Evolutionary conservation across 495 filamentous ascomycete species (phyloP).

Genomic region (Monascus purpureus): DNA sequence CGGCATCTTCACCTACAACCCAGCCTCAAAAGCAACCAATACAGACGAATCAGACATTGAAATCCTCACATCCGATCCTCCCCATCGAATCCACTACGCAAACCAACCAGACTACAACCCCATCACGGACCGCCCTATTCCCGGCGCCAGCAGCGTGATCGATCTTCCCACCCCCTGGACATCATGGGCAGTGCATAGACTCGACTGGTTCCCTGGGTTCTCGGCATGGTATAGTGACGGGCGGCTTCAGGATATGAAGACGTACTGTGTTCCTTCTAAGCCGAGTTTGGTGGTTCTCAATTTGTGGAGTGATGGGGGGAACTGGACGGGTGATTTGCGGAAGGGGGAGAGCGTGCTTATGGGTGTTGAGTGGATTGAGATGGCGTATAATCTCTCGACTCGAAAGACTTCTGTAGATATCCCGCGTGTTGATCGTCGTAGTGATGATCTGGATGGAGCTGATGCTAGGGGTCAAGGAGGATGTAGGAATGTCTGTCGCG

Average conservation of each 20-base stretch:
- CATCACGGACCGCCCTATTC: conserved; percentile 17
- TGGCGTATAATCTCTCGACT: conserved; percentile 45
- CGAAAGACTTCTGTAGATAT: neutral
- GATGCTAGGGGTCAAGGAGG: too few relatives aligned
- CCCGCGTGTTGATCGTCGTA: too few relatives aligned
- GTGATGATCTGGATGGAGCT: too few relatives aligned
- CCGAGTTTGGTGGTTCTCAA: conserved; percentile 52
- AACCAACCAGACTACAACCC: conserved; percentile 53
- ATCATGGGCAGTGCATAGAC: conserved; percentile 53
- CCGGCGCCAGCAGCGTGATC: conserved; percentile 16
- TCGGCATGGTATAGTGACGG: conserved; percentile 61
- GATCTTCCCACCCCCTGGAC: conserved; percentile 39
- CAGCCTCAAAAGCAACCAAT: too few relatives aligned
- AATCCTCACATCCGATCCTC: conserved; percentile 47
- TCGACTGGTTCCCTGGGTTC: conserved; percentile 51
- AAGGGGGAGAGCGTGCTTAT: conserved; percentile 43
- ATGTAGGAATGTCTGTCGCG: too few relatives aligned
- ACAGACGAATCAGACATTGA: conserved; percentile 70
- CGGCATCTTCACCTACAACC: conserved; percentile 56
- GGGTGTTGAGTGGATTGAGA: conserved; percentile 62
- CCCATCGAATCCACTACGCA: conserved; percentile 47
- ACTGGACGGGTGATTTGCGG: conserved; percentile 61
- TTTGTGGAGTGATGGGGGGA: conserved; percentile 62
- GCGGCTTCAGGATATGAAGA: conserved; percentile 38
- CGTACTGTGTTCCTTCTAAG: conserved; percentile 46